Evolutionary conservation across 1,284 basidiomycete species (phyloP), one percentile per base, ranked within the genome.

Genomic region (Pholiota adiposa): DNA sequence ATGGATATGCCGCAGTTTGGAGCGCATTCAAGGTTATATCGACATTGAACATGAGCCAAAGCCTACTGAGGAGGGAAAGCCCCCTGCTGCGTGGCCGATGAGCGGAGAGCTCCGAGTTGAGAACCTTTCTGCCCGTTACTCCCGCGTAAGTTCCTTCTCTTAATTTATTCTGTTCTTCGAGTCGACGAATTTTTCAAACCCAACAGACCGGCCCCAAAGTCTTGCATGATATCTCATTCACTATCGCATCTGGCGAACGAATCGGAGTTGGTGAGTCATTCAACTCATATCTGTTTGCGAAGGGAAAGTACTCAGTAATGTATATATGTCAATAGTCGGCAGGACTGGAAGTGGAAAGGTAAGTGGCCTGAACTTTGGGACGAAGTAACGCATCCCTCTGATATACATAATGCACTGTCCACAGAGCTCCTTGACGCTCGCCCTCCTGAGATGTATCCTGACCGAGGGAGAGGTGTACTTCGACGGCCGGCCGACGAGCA

Each of bases 21-120:
- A 94, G 69, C 84, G 92, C 33, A 87, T 94, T 52, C 82, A 89
- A 66, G 83, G 84, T 36, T 94, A 93, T 68, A 72, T 90, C 38
- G 71, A 77, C 19, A 90, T 92, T 57, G 89, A 91, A 55, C 89
- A 92, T 68, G 92, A 94, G 70, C 82, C 83, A 1, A 77, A 79
- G 55, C 68, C 81, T 0, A 78, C 78, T 0, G 68, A 75, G 23
- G 68, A 71, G 9, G 84, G 84, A 4, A 74, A 79, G 46, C 91
- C 91, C 9, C 65, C 67, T 16, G 65, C 65, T 11, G 56, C 67
- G 12, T 93, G 92, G 92, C 92, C 92, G 0, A 80, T 89, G 0
- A 89, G 86, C 43, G 92, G 92, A 2, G 78, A 83, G 34, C 76
- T 93, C 36, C 71, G 77, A 4, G 87, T 92, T 0, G 83, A 92